Conservation (phyloP, 139 green algal genomes). For the Tetratostichococcus sp. region DNA sequence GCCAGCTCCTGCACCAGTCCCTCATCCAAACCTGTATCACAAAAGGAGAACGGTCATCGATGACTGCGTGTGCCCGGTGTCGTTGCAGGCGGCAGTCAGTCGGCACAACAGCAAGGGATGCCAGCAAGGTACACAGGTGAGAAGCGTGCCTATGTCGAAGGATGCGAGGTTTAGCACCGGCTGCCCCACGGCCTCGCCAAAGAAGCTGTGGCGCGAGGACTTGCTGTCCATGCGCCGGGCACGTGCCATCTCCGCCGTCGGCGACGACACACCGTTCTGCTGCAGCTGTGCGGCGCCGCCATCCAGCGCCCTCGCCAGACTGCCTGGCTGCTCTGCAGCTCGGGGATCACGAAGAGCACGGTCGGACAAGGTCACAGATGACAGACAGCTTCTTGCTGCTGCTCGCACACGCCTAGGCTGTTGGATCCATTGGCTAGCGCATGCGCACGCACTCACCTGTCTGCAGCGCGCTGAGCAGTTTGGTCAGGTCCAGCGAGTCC, state of each 20-base stretch:
- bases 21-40: background rate
- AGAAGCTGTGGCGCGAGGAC: background rate
- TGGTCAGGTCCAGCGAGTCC: background rate
- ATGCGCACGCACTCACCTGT: background rate
- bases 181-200: background rate
- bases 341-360: too few relatives aligned
- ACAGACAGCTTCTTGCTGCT: too few relatives aligned
- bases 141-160: background rate
- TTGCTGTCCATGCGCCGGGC: background rate
- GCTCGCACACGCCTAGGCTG: too few relatives aligned
- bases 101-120: too few relatives aligned
- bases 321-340: background rate
- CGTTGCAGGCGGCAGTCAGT: too few relatives aligned
- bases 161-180: background rate
- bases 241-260: background rate
- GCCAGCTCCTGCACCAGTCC: background rate
- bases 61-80: too few relatives aligned
- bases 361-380: too few relatives aligned
- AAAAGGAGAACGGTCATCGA: too few relatives aligned
- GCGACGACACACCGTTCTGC: background rate
- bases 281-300: too few relatives aligned
- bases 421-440: too few relatives aligned
- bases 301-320: background rate
- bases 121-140: too few relatives aligned
- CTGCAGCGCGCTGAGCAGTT: background rate